Percentiles rank a stretch among this genome's conserved stretches.
These are phyloP conservation scores for Camellia granthamiana DNA, from an alignment of 148 eudicot genomes.

Conservation along the genomic window DNA sequence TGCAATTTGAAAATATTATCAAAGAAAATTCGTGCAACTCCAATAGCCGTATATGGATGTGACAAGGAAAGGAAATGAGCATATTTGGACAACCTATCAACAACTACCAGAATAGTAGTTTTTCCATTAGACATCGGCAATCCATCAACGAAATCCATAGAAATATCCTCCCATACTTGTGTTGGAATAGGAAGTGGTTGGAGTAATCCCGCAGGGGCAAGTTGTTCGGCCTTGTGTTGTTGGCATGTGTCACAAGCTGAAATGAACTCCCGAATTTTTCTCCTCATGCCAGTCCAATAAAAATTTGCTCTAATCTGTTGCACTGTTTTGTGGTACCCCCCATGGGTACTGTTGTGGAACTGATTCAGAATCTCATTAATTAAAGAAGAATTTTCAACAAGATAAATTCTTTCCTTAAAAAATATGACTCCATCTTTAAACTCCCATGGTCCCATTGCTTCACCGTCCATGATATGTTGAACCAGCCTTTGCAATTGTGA, in stretches of 20 bases:
- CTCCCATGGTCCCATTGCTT: not conserved
- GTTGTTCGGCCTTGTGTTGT: not conserved
- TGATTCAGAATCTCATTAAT: not conserved
- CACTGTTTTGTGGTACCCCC: not conserved
- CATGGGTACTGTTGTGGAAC: not conserved
- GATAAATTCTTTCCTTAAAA: not conserved
- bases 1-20: not conserved
- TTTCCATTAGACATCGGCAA: not conserved
- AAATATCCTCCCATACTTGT: not conserved
- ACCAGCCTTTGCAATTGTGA: not conserved
- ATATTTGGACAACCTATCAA: not conserved
- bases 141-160: conserved; percentile 2
- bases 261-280: not conserved
- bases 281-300: not conserved
- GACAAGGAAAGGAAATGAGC: not conserved
- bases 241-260: not conserved
- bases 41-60: not conserved
- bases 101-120: not conserved
- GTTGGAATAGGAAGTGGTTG: not conserved
- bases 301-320: not conserved
- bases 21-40: not conserved
- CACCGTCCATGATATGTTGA: not conserved
- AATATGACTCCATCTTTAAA: not conserved
- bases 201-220: not conserved
- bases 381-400: not conserved